A percentile compares a stretch with the other conserved stretches of the same genome.
Conservation (phyloP, 2,329 filamentous ascomycete species). For the Fusarium pseudonygamai region DNA sequence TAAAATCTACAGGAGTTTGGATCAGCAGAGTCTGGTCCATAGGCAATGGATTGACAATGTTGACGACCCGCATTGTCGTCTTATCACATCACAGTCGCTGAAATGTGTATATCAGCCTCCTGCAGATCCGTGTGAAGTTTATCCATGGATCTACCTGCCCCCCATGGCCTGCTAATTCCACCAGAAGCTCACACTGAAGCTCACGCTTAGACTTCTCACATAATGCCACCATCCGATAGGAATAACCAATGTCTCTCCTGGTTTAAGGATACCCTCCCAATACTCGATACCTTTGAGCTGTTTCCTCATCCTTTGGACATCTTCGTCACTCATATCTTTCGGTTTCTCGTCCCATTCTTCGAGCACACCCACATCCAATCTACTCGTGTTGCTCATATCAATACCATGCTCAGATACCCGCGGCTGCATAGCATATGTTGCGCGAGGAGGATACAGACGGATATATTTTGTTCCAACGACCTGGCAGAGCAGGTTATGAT, state of each 20-base stretch:
- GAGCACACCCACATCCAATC: conserved; percentile 77
- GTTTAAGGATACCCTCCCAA: conserved; percentile 79
- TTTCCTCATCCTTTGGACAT: conserved; percentile 51
- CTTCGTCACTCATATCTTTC: conserved; percentile 41
- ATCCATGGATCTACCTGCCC: not conserved
- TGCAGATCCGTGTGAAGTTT: not conserved
- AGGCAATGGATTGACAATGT: not conserved
- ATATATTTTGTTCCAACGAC: conserved; percentile 92
- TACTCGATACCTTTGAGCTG: conserved; percentile 70
- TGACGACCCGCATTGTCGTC: not conserved
- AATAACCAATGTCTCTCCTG: conserved; percentile 88
- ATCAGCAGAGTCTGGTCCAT: not conserved
- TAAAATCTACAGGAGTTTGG: not conserved
- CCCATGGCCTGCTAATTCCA: conserved; percentile 67
- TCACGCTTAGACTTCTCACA: conserved; percentile 83
- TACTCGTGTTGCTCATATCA: conserved; percentile 92
- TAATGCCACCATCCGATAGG: conserved; percentile 99
- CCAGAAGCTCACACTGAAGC: conserved; percentile 98
- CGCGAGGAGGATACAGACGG: conserved; percentile 80
- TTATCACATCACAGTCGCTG: not conserved
- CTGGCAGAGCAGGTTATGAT: conserved; percentile 91
- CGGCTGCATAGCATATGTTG: conserved; percentile 68
- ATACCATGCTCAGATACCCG: conserved; percentile 73
- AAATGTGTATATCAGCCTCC: not conserved
- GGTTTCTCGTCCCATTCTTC: conserved; percentile 65